Conservation (phyloP, 116 monocot species). For the Trichopus zeylanicus region DNA sequence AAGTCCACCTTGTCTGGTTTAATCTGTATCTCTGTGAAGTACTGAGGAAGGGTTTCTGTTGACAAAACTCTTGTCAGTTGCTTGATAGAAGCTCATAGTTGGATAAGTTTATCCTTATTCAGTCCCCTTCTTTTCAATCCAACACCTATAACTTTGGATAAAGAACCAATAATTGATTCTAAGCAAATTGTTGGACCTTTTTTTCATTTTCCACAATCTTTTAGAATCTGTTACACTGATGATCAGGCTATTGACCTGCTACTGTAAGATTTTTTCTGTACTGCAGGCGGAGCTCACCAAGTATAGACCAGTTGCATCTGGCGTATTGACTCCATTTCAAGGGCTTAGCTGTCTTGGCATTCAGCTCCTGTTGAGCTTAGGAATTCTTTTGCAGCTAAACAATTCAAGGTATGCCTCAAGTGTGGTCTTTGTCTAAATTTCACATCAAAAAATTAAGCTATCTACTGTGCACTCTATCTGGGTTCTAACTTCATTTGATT, state of each 20-base stretch:
- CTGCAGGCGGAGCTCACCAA: conserved; percentile 90
- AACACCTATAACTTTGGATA: too few relatives aligned
- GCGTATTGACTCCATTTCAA: conserved; percentile 68
- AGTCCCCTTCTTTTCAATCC: too few relatives aligned
- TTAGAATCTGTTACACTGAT: too few relatives aligned
- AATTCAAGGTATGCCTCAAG: conserved; percentile 60
- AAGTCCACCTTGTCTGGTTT: too few relatives aligned
- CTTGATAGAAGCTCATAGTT: neutral
- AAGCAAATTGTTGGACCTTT: too few relatives aligned
- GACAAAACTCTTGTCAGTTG: too few relatives aligned
- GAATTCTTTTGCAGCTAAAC: conserved; percentile 93
- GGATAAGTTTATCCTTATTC: too few relatives aligned
- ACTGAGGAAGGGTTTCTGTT: neutral
- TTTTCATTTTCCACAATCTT: too few relatives aligned
- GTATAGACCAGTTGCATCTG: conserved; percentile 76
- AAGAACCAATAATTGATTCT: too few relatives aligned
- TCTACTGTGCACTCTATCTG: too few relatives aligned
- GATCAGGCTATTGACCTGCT: neutral
- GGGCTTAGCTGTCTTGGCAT: conserved; percentile 80
- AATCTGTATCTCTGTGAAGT: too few relatives aligned
- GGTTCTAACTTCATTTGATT: conserved; percentile 1
- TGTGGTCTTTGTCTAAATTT: neutral
- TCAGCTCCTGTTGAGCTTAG: conserved; percentile 82
- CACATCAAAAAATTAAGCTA: too few relatives aligned
- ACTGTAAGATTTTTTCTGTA: neutral